These are phyloP conservation scores for Thalia dealbata DNA, from an alignment of 176 grass and related monocot genomes.

Conservation along the genomic window DNA sequence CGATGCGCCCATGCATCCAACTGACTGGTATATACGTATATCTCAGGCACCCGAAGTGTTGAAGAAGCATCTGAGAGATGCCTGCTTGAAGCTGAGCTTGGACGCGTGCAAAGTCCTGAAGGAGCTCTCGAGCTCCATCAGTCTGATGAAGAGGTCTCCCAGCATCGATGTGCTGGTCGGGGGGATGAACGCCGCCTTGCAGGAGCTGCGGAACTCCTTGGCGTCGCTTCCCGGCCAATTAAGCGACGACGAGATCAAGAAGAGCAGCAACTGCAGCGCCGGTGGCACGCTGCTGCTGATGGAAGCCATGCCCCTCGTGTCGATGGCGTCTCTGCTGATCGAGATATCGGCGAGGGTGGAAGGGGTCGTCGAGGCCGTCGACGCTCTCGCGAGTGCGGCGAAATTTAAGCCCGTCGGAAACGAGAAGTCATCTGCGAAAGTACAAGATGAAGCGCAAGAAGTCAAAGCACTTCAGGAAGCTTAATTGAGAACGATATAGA, in stretches of 20 bases:
- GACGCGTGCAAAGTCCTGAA: conserved; percentile 43
- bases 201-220: conserved; percentile 59
- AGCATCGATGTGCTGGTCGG: conserved; percentile 38
- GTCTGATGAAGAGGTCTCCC: conserved; percentile 29
- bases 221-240: conserved; percentile 41
- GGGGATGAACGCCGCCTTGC: conserved; percentile 56
- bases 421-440: conserved; percentile 26
- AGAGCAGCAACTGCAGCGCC: conserved; percentile 1
- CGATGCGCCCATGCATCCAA: neutral
- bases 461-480: neutral
- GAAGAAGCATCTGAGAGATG: conserved; percentile 47
- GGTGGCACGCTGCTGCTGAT: conserved; percentile 18
- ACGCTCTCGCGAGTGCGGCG: conserved; percentile 32
- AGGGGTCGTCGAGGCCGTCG: conserved; percentile 46
- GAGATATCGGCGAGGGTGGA: conserved; percentile 60
- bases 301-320: conserved; percentile 56
- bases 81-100: conserved; percentile 39
- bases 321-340: conserved; percentile 52
- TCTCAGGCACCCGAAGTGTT: conserved; percentile 23
- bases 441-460: neutral
- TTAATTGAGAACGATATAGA: neutral
- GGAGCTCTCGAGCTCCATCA: conserved; percentile 53
- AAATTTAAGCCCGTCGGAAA: conserved; percentile 36
- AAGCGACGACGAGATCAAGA: neutral
- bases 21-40: too few relatives aligned